Conservation (phyloP, 1,139 yeast genomes). For the Saccharomyces pastorianus region DNA sequence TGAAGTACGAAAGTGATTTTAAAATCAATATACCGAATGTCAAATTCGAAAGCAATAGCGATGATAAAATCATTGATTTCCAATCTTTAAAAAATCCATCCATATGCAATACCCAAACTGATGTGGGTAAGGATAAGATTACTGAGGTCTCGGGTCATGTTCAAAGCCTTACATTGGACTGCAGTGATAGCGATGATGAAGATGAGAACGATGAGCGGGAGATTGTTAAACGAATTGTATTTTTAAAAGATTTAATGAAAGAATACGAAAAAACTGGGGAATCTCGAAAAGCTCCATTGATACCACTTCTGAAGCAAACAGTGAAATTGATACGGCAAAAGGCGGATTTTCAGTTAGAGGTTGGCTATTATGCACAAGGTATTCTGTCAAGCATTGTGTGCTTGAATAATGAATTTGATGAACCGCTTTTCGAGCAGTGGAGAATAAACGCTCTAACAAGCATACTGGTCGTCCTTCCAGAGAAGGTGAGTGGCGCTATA, state of each 20-base stretch:
- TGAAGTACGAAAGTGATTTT: constrained; percentile 30
- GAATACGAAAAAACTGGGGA: constrained; percentile 18
- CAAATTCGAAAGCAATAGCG: background rate
- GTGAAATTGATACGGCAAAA: constrained; percentile 33
- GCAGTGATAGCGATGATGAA: constrained; percentile 21
- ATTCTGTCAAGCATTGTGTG: constrained; percentile 41
- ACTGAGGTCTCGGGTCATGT: background rate
- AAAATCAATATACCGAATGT: constrained; percentile 21
- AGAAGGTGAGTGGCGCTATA: constrained; percentile 34
- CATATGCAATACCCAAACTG: background rate
- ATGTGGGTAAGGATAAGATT: background rate
- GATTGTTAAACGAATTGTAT: constrained; percentile 20
- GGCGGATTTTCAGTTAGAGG: constrained; percentile 31
- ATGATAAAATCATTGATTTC: constrained; percentile 19
- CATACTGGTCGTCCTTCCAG: constrained; percentile 43
- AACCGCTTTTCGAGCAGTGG: constrained; percentile 47
- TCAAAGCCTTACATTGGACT: constrained; percentile 10
- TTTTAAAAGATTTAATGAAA: constrained; percentile 32
- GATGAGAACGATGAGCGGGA: constrained; percentile 19
- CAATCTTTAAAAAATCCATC: constrained; percentile 7
- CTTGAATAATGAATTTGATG: constrained; percentile 42
- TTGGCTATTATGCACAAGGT: constrained; percentile 39
- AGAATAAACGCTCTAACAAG: constrained; percentile 52
- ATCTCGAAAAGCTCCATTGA: constrained; percentile 8
- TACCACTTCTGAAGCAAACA: constrained; percentile 26